Evolutionary conservation across 257 asterid genomes (phyloP).

Genomic region (Solanum lignicaule): DNA sequence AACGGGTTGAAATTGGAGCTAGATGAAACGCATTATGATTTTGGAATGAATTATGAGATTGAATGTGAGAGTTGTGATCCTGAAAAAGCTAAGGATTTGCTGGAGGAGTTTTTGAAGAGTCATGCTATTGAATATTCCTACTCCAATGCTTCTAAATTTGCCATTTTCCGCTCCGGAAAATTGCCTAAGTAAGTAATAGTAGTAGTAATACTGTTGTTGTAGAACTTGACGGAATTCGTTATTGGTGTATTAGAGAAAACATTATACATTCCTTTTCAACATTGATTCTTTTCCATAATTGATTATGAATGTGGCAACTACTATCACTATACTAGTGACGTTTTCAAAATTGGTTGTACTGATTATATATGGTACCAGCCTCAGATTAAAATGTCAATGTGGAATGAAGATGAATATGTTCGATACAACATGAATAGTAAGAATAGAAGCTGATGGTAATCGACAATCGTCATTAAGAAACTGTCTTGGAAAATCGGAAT

Average conservation of each 20-base stretch:
- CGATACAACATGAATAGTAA: not conserved
- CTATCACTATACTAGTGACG: not conserved
- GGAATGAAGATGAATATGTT: not conserved
- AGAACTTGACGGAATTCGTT: not conserved
- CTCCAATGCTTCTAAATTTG: constrained; percentile 57
- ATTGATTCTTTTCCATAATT: not conserved
- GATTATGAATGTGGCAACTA: not conserved
- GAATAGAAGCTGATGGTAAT: not conserved
- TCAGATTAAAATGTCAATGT: not conserved
- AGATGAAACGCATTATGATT: constrained; percentile 60
- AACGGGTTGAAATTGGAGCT: constrained; percentile 69
- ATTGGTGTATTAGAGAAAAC: not conserved
- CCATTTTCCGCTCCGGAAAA: constrained; percentile 56
- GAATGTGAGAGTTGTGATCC: constrained; percentile 87
- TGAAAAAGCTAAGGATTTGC: constrained; percentile 42
- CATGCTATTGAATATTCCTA: constrained; percentile 49
- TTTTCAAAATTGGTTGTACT: not conserved
- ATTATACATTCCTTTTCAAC: not conserved
- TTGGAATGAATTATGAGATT: constrained; percentile 65
- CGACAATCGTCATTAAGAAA: not conserved
- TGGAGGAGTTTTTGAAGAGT: constrained; percentile 46
- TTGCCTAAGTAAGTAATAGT: constrained; percentile 27
- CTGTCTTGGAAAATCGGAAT: not conserved
- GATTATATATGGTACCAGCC: not conserved
- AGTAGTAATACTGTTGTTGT: not conserved